phyloP scores from a whole-genome alignment of 2,329 filamentous ascomycete species.

The Magnaporthiopsis poae region DNA sequence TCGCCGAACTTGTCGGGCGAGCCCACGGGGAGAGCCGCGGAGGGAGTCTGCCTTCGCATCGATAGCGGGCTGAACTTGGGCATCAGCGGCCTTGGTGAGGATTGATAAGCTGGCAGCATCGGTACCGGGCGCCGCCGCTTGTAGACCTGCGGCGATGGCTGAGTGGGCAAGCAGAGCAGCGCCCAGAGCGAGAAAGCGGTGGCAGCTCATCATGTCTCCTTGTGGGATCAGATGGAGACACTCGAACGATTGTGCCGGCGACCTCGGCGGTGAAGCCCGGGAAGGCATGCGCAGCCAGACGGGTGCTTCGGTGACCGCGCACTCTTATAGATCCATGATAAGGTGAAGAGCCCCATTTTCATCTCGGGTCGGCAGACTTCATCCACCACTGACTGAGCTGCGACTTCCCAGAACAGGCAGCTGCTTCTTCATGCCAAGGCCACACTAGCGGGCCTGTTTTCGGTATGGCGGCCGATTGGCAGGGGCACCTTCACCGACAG shows the following conservation, averaged over 20 bases:
- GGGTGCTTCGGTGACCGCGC: neutral
- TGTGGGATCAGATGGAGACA: no score
- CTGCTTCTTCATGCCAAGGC: neutral
- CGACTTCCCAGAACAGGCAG: neutral
- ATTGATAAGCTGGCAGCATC: slow-evolving; percentile 1
- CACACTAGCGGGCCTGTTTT: neutral
- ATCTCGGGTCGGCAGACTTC: neutral
- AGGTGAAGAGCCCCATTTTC: neutral
- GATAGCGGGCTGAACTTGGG: slow-evolving; percentile 3
- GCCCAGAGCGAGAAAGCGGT: neutral
- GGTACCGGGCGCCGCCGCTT: neutral
- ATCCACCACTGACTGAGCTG: neutral
- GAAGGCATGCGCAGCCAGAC: neutral
- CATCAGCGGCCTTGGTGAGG: slow-evolving; percentile 5
- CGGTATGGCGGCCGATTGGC: neutral
- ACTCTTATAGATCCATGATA: neutral
- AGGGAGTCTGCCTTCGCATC: slow-evolving; percentile 3
- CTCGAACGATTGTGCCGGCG: neutral
- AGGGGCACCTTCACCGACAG: neutral
- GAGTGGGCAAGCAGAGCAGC: neutral
- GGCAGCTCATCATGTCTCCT: neutral
- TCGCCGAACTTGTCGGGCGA: slow-evolving; percentile 3
- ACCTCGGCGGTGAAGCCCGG: neutral
- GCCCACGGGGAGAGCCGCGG: neutral
- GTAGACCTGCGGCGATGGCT: neutral